Base-by-base conservation (phyloP, 2,329 filamentous ascomycete genomes). In the Aspergillus hiratsukae region DNA sequence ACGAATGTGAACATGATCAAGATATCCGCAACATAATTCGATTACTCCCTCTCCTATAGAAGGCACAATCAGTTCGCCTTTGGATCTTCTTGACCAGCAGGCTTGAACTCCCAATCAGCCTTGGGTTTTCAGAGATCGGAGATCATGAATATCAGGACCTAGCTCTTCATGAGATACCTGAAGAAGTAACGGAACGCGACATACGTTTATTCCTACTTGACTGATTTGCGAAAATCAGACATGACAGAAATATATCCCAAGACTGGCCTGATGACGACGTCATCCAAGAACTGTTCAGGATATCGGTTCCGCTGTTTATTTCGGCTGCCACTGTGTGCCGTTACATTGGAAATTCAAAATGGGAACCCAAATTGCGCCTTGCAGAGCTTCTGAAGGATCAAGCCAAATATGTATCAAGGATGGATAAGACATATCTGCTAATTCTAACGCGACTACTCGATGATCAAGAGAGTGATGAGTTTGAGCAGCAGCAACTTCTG, bases 81-180 rank as follows among this genome's bases (percentile, higher is more conserved):
- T 61, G 61, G 9, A 19, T 66, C n/a, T 62, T 69, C 19, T 5
- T 68, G 9, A 67, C 65, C 5, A 68, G 66, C 55, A 53, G 67
- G n/a, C 68, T 67, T 3, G 66, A 70, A 23, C 21, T 62, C 5
- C 59, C 65, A 5, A 65, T 69, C 14, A 35, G 52, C 3, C 50
- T 61, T 9, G 64, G 62, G 1, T 66, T 69, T 49, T 17, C 55
- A 23, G 25, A 59, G 17, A 60, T 66, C n/a, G 19, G 14, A 3
- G 45, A 58, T n/a, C 46, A 61, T 7, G 45, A 60, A 11, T 52
- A 64, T 56, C 62, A 64, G 40, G 56, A 66, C 50, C 14, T 67
- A 11, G 53, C 56, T 28, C 61, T 69, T 4, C 55, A 57, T 53
- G 52, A 69, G 5, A 59, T 72, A 19, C 53, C 61, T 9, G 28